Evolutionary conservation across 2,329 filamentous ascomycete genomes (phyloP), one percentile per base, ranked within the genome.

Genomic region (Arthrobotrys sinensis): DNA sequence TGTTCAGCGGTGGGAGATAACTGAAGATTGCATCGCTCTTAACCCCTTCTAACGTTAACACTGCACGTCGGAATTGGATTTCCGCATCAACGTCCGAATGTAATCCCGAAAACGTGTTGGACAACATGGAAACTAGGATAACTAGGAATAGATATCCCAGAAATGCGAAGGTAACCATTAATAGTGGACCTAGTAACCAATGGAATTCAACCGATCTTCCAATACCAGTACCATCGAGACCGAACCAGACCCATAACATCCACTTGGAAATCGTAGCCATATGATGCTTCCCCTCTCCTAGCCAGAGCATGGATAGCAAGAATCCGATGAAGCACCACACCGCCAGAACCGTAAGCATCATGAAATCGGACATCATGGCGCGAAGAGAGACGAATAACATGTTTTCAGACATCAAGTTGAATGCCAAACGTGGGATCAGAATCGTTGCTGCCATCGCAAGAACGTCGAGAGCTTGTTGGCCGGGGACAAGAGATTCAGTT

Each of bases 241-340:
- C 93, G 82, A 96, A 96, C 93, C 93, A 96, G 80, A 96, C 94
- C 88, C 92, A 96, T 1, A 96, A 88, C 92, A 96, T 95, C 93
- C 93, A 96, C 84, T 94, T 94, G 52, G 90, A 90, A 79, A 96
- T 94, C 0, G 91, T 92, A 84, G 92, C 85, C 3, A 90, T 84
- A 64, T 88, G 85, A 66, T 91, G 90, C 0, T 85, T 84, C 19
- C 89, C 90, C 80, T 92, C 88, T 76, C 90, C 90, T 7, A 96
- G 88, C 93, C 93, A 96, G 40, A 91, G 87, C 83, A 96, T 88
- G 24, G 92, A 92, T 53, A 96, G 86, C 66, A 96, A 84, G 84
- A 96, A 96, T 2, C 93, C 93, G 52, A 90, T 89, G 82, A 96
- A 96, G 83, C 92, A 95, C 93, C 93, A 96, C 2, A 89, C 89